These are phyloP conservation scores for Harringtonia lauricola DNA, from an alignment of 2,329 filamentous ascomycete species.

Conservation along the genomic window DNA sequence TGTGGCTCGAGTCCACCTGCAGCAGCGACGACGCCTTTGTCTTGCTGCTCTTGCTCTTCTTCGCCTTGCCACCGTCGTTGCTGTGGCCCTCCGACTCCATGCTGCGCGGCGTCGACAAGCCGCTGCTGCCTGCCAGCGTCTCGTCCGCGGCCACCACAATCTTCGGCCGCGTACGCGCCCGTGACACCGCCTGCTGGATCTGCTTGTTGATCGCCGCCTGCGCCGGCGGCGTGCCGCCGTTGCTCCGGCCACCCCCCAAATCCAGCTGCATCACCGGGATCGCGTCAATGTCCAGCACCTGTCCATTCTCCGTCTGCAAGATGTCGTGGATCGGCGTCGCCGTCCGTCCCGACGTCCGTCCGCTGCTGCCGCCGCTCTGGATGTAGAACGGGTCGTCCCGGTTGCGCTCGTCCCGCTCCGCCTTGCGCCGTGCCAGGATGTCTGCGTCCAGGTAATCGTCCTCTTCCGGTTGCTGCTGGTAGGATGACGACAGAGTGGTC, in stretches of 20 bases:
- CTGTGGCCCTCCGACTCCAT: slow-evolving; percentile 42
- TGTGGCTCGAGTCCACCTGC: slow-evolving; percentile 76
- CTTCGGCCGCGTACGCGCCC: slow-evolving; percentile 34
- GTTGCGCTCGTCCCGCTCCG: slow-evolving; percentile 71
- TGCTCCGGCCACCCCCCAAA: slow-evolving; percentile 26
- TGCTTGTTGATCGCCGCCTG: background rate
- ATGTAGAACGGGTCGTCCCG: slow-evolving; percentile 97
- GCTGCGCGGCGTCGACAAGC: slow-evolving; percentile 35
- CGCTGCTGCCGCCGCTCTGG: slow-evolving; percentile 21
- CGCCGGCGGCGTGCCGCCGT: slow-evolving; percentile 18
- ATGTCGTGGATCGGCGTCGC: slow-evolving; percentile 75
- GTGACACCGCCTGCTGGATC: slow-evolving; percentile 5
- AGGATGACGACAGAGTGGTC: background rate
- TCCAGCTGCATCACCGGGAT: slow-evolving; percentile 95
- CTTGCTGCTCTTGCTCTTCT: slow-evolving; percentile 34
- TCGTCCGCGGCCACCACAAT: slow-evolving; percentile 65
- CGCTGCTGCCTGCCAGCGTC: slow-evolving; percentile 48
- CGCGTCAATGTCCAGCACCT: slow-evolving; percentile 78
- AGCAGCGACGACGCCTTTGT: slow-evolving; percentile 53
- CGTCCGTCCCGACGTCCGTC: slow-evolving; percentile 41
- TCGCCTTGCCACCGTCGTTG: slow-evolving; percentile 16
- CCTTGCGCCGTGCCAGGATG: slow-evolving; percentile 61
- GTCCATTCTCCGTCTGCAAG: slow-evolving; percentile 58
- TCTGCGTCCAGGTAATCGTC: slow-evolving; percentile 62
- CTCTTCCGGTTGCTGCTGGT: slow-evolving; percentile 30